Evolutionary conservation across 1,284 basidiomycete genomes (phyloP).

Genomic region (Ustilago xerochloae): DNA sequence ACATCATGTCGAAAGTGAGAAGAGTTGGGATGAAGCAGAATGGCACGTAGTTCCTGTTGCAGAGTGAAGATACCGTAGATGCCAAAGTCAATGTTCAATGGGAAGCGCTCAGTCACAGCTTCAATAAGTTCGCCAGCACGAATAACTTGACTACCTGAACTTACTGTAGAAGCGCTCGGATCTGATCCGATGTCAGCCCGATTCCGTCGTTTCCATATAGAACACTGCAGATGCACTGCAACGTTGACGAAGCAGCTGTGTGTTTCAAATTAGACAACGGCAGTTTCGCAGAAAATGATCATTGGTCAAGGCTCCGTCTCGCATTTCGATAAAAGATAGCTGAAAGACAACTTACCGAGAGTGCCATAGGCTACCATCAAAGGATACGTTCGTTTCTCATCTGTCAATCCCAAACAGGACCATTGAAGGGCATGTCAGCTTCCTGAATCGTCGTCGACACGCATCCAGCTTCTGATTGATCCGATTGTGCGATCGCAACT

Average conservation of each 20-base stretch:
- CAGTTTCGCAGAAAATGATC: not conserved
- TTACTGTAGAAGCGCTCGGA: slow-evolving; percentile 34
- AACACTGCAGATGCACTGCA: slow-evolving; percentile 48
- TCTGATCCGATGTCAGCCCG: slow-evolving; percentile 11
- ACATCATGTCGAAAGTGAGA: slow-evolving; percentile 39
- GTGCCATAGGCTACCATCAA: slow-evolving; percentile 48
- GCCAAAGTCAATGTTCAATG: not conserved
- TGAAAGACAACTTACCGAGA: slow-evolving; percentile 32
- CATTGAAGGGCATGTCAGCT: not conserved
- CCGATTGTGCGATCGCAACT: slow-evolving; percentile 7
- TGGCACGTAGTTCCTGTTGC: slow-evolving; percentile 43
- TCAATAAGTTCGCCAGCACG: not conserved
- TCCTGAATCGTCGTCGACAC: not conserved
- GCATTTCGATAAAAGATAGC: too few relatives aligned
- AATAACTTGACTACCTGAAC: not conserved
- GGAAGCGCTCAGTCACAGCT: not conserved
- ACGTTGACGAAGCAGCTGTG: slow-evolving; percentile 41
- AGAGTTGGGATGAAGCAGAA: slow-evolving; percentile 38
- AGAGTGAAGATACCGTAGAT: not conserved
- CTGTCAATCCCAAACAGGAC: slow-evolving; percentile 6
- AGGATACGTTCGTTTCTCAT: slow-evolving; percentile 54
- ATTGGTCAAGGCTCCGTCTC: not conserved
- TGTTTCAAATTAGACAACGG: not conserved
- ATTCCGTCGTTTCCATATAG: slow-evolving; percentile 32
- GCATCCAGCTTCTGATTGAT: not conserved